phyloP scores from a whole-genome alignment of 345 rosid species.

The Mercurialis annua region DNA sequence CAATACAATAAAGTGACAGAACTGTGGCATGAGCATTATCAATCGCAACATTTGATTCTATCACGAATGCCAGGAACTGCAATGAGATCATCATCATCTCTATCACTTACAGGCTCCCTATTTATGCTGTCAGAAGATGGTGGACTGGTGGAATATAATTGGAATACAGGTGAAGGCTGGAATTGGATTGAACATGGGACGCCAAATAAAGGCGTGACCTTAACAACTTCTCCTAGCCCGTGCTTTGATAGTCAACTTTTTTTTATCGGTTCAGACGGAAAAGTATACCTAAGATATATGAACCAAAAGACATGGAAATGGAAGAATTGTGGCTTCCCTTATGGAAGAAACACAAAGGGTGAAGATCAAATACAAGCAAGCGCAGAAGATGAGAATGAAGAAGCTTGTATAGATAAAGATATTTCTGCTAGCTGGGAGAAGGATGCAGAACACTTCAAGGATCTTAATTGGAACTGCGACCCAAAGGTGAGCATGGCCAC shows the following conservation, averaged over 20 bases:
- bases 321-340: slow-evolving; percentile 50
- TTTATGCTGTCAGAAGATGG: slow-evolving; percentile 62
- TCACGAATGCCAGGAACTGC: slow-evolving; percentile 50
- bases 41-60: slow-evolving; percentile 54
- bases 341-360: slow-evolving; percentile 7
- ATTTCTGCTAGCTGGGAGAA: slow-evolving; percentile 25
- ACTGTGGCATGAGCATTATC: slow-evolving; percentile 67
- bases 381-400: slow-evolving; percentile 13
- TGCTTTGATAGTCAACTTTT: slow-evolving; percentile 50
- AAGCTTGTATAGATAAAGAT: slow-evolving; percentile 35
- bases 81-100: slow-evolving; percentile 39
- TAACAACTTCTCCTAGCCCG: slow-evolving; percentile 59
- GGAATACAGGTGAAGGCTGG: slow-evolving; percentile 64
- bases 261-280: slow-evolving; percentile 58
- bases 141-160: slow-evolving; percentile 63
- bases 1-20: slow-evolving; percentile 65
- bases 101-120: slow-evolving; percentile 54
- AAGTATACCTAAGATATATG: slow-evolving; percentile 53
- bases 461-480: slow-evolving; percentile 30
- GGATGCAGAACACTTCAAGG: slow-evolving; percentile 26
- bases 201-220: slow-evolving; percentile 45
- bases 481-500: slow-evolving; percentile 34
- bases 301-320: slow-evolving; percentile 56
- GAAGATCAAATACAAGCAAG: slow-evolving; percentile 21
- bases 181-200: slow-evolving; percentile 68